Base-by-base conservation (phyloP, 805 yeast species). In the Cyberlindnera japonica region DNA sequence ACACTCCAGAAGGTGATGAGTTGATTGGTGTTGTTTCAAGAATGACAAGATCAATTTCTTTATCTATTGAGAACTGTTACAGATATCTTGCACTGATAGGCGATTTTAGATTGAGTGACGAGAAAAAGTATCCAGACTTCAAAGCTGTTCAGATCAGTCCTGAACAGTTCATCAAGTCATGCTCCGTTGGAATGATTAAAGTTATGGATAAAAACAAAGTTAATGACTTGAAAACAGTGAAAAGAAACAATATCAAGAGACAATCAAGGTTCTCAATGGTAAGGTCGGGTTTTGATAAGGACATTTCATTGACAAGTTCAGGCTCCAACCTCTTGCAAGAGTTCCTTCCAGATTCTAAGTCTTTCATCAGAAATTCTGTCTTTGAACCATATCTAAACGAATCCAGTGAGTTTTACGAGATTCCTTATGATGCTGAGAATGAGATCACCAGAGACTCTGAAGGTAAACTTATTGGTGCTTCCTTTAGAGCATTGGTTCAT, bases 81-180 rank as follows among this genome's bases (percentile, higher is more conserved):
- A 69, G 65, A 41, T 66, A 79, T 30, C 57, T 82, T 22, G 68
- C 74, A 9, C 55, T 76, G 15, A 73, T 80, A n/a, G 83, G 83
- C n/a, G 85, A 82, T 48, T 81, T 81, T 57, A 73, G 72, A 51
- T 62, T 83, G 33, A 73, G 77, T 17, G 58, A 67, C 2, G 79
- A 77, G 30, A 71, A 88, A 53, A 65, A 75, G 16, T 84, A 83
- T 54, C 82, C 87, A 1, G 83, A 85, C 57, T 83, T 83, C 48
- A 61, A 71, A 9, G 59, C 58, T 19, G 74, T 79, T 59, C 69
- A 72, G 43, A 70, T 84, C 3, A 71, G 79, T 6, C 79, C 89
- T 0, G 73, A 70, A 8, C 71, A 69, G 8, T 83, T 84, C 58
- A 73, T 83, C 22, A 69, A 68, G 40, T 70, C 69, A 41, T 81